phyloP scores from a whole-genome alignment of 768 basidiomycete genomes.

The Lentinula sp. region DNA sequence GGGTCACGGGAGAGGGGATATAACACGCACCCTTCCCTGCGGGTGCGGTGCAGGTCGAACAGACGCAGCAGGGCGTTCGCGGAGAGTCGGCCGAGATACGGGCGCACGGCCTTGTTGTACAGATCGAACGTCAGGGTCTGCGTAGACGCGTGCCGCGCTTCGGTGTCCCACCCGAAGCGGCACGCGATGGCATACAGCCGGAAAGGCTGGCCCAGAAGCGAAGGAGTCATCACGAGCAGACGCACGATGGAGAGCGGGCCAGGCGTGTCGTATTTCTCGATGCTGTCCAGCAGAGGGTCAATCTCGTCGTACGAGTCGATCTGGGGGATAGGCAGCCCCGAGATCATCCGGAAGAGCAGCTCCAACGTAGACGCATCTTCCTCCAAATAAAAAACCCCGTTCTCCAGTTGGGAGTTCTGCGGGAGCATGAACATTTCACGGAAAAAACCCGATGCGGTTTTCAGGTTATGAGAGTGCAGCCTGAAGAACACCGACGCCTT shows the following conservation, averaged over 20 bases:
- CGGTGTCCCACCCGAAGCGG: conserved; percentile 54
- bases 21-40: conserved; percentile 40
- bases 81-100: conserved; percentile 40
- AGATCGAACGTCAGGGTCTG: conserved; percentile 51
- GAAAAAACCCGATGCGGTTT: conserved; percentile 62
- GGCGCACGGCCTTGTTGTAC: conserved; percentile 37
- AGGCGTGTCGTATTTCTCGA: conserved; percentile 69
- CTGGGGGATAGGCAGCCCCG: conserved; percentile 46
- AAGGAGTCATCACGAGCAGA: conserved; percentile 47
- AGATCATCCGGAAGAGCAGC: conserved; percentile 53
- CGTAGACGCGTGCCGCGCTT: conserved; percentile 47
- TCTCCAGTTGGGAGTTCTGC: conserved; percentile 18
- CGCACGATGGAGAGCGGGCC: conserved; percentile 58
- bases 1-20: too few relatives aligned
- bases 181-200: conserved; percentile 50
- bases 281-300: conserved; percentile 53
- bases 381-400: conserved; percentile 42
- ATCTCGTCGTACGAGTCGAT: conserved; percentile 46
- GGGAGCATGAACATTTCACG: conserved; percentile 56
- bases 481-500: conserved; percentile 43
- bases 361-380: conserved; percentile 54
- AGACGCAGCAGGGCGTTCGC: conserved; percentile 48
- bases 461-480: conserved; percentile 54
- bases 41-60: conserved; percentile 45
- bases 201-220: conserved; percentile 43